Percentiles rank a stretch among this genome's conserved stretches.
These are phyloP conservation scores for Oidiodendron maius DNA, from an alignment of 495 filamentous ascomycete species.

Conservation along the genomic window DNA sequence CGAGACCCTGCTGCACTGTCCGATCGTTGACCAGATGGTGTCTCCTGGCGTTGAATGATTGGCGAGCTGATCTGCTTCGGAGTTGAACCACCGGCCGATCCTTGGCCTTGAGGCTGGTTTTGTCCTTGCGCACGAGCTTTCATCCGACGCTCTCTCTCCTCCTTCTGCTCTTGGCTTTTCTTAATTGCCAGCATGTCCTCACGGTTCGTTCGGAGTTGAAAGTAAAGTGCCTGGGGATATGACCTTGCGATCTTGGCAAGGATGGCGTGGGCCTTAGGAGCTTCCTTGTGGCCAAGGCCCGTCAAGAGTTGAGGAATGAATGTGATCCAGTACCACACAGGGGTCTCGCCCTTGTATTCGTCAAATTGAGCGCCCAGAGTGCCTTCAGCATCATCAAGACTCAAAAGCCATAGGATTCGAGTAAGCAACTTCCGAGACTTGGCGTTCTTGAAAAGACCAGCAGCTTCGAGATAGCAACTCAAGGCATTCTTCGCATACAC, in stretches of 20 bases:
- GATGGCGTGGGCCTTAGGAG: slow-evolving; percentile 72
- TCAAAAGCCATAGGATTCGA: slow-evolving; percentile 92
- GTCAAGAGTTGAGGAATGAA: slow-evolving; percentile 95
- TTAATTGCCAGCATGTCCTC: slow-evolving; percentile 93
- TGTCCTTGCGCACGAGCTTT: slow-evolving; percentile 33
- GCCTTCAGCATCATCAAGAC: slow-evolving; percentile 82
- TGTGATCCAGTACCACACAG: slow-evolving; percentile 99
- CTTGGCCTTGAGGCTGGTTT: slow-evolving; percentile 20
- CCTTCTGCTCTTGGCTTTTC: slow-evolving; percentile 77
- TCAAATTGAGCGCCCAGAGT: slow-evolving; percentile 77
- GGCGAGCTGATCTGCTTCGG: slow-evolving; percentile 42
- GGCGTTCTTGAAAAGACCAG: slow-evolving; percentile 90
- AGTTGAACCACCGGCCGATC: slow-evolving; percentile 35
- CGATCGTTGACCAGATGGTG: slow-evolving; percentile 10
- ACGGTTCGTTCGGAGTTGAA: slow-evolving; percentile 84
- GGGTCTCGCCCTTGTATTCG: slow-evolving; percentile 90
- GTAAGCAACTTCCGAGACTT: slow-evolving; percentile 96
- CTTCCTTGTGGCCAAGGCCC: slow-evolving; percentile 84
- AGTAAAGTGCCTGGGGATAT: slow-evolving; percentile 92
- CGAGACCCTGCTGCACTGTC: slow-evolving; percentile 31
- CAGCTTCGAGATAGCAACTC: slow-evolving; percentile 93
- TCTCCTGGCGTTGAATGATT: slow-evolving; percentile 17
- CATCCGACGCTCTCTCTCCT: slow-evolving; percentile 48
- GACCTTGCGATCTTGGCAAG: slow-evolving; percentile 90
- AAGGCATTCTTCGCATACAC: slow-evolving; percentile 81